These are phyloP conservation scores for Hibiscus mutabilis DNA, from an alignment of 345 rosid species.

Conservation along the genomic window DNA sequence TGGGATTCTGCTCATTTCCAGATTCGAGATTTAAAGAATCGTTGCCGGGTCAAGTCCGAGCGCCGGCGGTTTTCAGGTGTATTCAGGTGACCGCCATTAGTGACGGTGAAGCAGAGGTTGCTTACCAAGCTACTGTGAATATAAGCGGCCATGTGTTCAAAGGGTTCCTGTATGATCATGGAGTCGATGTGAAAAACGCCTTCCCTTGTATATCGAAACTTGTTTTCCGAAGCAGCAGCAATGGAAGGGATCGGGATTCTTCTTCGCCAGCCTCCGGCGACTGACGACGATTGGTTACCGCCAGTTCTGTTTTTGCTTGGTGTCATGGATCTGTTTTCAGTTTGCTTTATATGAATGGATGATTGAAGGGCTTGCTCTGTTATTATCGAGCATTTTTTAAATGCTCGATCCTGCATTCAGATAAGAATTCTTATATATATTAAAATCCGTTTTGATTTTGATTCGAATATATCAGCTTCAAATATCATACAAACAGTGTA, in stretches of 20 bases:
- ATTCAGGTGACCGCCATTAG: slow-evolving; percentile 64
- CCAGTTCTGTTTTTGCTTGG: too few relatives aligned
- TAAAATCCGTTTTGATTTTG: too few relatives aligned
- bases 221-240: slow-evolving; percentile 16
- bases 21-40: slow-evolving; percentile 57
- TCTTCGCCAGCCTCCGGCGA: slow-evolving; percentile 34
- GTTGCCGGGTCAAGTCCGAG: slow-evolving; percentile 74
- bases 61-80: slow-evolving; percentile 79
- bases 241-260: slow-evolving; percentile 13
- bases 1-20: slow-evolving; percentile 10
- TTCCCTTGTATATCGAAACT: slow-evolving; percentile 30
- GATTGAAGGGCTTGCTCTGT: too few relatives aligned
- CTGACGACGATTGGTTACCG: slow-evolving; percentile 10
- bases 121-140: slow-evolving; percentile 79
- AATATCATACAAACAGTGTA: too few relatives aligned
- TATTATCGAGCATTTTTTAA: too few relatives aligned
- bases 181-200: slow-evolving; percentile 43
- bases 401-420: too few relatives aligned
- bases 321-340: too few relatives aligned
- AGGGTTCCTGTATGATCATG: slow-evolving; percentile 73
- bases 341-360: too few relatives aligned
- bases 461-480: too few relatives aligned
- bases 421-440: too few relatives aligned
- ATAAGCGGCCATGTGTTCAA: slow-evolving; percentile 83
- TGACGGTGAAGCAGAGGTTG: slow-evolving; percentile 65